Evolutionary conservation across 2,329 filamentous ascomycete species (phyloP), one percentile per base, ranked within the genome.

Genomic region (Aspergillus aculeatus): DNA sequence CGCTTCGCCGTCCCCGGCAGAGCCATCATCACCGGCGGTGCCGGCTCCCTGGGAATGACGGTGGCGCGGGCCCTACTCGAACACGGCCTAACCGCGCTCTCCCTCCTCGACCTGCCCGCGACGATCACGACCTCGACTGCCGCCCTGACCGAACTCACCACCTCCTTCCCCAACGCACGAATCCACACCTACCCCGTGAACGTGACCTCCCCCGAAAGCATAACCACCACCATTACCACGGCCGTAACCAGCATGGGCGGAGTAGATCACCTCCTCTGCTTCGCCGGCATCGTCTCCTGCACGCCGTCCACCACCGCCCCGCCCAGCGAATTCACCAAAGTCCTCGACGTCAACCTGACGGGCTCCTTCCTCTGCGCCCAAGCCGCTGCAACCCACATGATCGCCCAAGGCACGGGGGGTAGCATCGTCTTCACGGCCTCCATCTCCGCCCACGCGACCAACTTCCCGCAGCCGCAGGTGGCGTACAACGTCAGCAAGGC

Each of bases 401-500:
- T 52, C 5, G 48, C 26, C 3, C 24, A 53, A 29, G 53, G 53
- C 2, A 56, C 35, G 2, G 58, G 58, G 0, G 58, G 58, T 5
- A 62, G 58, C 1, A 65, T 67, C 19, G 57, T 88, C 1, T 82
- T 92, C 60, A 86, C 85, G 0, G 86, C 89, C 0, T 88, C 84
- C 11, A 89, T 91, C 51, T 89, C 86, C 1, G 89, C 81, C 0
- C 88, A 91, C 63, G 71, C 82, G 2, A 87, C 89, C 58, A 91
- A 91, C 67, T 91, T 81, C 67, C 89, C 89, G 0, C 89, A 91
- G 69, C 88, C 89, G 0, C 89, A 92, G 68, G 81, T 80, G 0
- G 84, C 86, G 0, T 92, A 93, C 70, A 92, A 93, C 64, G 85
- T 86, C 1, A 86, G 82, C 63, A 93, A 93, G 72, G 85, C 87